phyloP scores from a whole-genome alignment of 1,284 basidiomycete species.

The Mrakiaceae sp. region DNA sequence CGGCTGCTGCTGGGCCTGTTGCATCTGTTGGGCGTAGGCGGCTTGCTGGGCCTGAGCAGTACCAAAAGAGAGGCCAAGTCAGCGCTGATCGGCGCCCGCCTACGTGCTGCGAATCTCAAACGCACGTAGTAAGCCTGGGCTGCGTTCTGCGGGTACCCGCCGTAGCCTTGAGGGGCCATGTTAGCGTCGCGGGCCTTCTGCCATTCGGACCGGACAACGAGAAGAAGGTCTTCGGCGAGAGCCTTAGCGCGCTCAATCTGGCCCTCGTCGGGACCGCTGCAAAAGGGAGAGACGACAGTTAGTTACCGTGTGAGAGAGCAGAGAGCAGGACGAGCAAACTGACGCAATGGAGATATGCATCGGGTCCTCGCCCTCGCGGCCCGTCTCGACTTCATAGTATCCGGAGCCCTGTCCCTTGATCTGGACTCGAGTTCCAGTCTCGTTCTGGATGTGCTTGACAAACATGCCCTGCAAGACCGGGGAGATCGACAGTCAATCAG shows the following conservation, averaged over 20 bases:
- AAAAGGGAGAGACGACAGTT: neutral
- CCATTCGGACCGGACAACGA: slow-evolving; percentile 74
- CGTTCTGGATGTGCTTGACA: slow-evolving; percentile 95
- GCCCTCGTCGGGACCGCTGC: slow-evolving; percentile 73
- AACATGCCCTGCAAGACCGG: slow-evolving; percentile 63
- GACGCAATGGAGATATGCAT: slow-evolving; percentile 92
- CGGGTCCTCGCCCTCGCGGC: slow-evolving; percentile 77
- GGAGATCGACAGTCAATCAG: neutral
- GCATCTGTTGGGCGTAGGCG: slow-evolving; percentile 34
- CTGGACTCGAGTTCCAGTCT: slow-evolving; percentile 94
- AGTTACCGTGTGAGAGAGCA: neutral
- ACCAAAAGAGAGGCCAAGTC: neutral
- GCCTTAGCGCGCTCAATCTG: slow-evolving; percentile 78
- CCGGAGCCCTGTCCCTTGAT: slow-evolving; percentile 94
- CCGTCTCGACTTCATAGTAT: slow-evolving; percentile 89
- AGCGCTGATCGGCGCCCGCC: too few relatives aligned
- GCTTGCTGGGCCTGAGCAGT: slow-evolving; percentile 14
- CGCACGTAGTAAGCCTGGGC: slow-evolving; percentile 11
- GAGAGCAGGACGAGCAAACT: slow-evolving; percentile 18
- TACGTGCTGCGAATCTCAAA: neutral
- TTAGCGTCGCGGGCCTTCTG: slow-evolving; percentile 50
- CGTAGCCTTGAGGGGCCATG: slow-evolving; percentile 21
- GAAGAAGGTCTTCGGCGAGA: slow-evolving; percentile 76
- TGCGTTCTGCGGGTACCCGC: slow-evolving; percentile 25
- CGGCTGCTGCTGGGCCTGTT: slow-evolving; percentile 27